Percentiles rank a stretch among this genome's conserved stretches.
Evolutionary conservation across 768 basidiomycete genomes (phyloP).

Genomic region (Strobilomyces echinocephalus): DNA sequence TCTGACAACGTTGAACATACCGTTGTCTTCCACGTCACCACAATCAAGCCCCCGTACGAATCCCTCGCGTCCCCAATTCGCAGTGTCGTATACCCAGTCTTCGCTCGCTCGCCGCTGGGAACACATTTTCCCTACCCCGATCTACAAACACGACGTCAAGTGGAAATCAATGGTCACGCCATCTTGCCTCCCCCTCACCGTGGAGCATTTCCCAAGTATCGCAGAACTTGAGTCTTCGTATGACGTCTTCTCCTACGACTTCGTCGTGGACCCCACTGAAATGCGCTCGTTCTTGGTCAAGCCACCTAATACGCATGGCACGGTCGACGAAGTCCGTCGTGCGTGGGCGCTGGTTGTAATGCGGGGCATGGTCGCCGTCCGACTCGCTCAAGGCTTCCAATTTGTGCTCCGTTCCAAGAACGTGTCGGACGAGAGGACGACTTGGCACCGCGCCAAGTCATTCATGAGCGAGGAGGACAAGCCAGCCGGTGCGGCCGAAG

Average conservation of each 20-base stretch:
- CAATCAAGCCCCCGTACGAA: constrained; percentile 45
- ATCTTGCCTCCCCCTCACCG: constrained; percentile 83
- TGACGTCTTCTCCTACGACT: constrained; percentile 82
- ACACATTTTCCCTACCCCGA: constrained; percentile 69
- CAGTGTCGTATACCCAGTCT: constrained; percentile 57
- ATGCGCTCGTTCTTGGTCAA: constrained; percentile 86
- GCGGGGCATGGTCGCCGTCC: constrained; percentile 90
- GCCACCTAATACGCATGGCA: constrained; percentile 46
- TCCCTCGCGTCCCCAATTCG: constrained; percentile 58
- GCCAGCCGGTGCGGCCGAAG: constrained; percentile 61
- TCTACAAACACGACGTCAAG: constrained; percentile 82
- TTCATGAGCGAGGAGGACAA: constrained; percentile 56
- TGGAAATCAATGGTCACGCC: constrained; percentile 88
- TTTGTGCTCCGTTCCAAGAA: constrained; percentile 61
- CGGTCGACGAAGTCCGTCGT: constrained; percentile 53
- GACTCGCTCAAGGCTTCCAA: constrained; percentile 93
- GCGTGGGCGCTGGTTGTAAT: constrained; percentile 79
- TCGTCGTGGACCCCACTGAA: constrained; percentile 78
- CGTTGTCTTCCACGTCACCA: constrained; percentile 46
- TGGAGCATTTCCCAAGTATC: constrained; percentile 78
- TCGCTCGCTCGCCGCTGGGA: constrained; percentile 88
- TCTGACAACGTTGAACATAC: constrained; percentile 33
- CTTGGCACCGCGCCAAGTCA: constrained; percentile 49
- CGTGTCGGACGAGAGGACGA: constrained; percentile 30
- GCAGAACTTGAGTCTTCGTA: constrained; percentile 73